Evolutionary conservation across 805 yeast species (phyloP).

Genomic region (Maudiozyma bulderi): DNA sequence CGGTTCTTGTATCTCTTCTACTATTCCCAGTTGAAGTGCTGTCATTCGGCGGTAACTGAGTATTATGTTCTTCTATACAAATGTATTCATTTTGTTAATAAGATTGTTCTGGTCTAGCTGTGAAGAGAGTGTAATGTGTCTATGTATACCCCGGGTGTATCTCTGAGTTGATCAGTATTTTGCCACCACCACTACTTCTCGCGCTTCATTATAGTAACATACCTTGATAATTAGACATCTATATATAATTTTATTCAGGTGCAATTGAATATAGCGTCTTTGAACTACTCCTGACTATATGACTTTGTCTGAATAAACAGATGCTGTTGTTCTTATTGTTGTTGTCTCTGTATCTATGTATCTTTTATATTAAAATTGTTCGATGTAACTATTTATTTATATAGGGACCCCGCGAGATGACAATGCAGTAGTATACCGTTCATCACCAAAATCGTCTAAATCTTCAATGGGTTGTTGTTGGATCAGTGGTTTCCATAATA

Average conservation of each 20-base stretch:
- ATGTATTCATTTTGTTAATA: background rate
- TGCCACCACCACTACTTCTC: too few species aligned
- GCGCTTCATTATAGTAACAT: conserved; percentile 3
- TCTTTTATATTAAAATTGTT: conserved; percentile 1
- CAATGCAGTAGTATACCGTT: background rate
- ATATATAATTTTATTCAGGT: background rate
- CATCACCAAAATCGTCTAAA: background rate
- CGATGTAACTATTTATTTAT: background rate
- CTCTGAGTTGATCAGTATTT: too few species aligned
- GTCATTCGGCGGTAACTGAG: conserved; percentile 4
- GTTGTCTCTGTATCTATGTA: conserved; percentile 7
- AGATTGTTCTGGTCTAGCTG: conserved; percentile 1
- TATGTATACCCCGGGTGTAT: too few species aligned
- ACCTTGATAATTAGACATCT: conserved; percentile 31
- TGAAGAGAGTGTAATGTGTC: too few species aligned
- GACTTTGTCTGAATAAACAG: background rate
- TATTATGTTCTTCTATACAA: conserved; percentile 23
- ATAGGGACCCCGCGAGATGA: background rate
- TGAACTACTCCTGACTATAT: too few species aligned
- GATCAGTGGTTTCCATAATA: background rate
- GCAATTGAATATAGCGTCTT: too few species aligned
- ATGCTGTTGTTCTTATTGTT: conserved; percentile 2
- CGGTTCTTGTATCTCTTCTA: conserved; percentile 17
- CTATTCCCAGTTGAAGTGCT: conserved; percentile 1
- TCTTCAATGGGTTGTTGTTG: background rate